These are phyloP conservation scores for Mycena polygramma DNA, from an alignment of 768 basidiomycete genomes.

Conservation along the genomic window DNA sequence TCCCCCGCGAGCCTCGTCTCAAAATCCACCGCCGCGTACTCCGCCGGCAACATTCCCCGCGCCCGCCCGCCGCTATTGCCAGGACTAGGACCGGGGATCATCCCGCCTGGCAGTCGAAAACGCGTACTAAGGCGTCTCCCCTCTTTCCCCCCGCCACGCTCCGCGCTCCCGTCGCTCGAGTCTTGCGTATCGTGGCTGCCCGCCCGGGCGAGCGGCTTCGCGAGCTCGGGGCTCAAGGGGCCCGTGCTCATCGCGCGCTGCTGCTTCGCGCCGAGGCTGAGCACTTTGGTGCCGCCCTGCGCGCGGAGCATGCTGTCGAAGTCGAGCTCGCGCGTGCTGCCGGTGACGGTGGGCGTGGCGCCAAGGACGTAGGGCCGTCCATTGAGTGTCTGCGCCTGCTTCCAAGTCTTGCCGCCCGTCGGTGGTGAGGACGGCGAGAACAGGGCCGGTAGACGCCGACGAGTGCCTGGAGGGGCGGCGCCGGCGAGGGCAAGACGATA, in stretches of 20 bases:
- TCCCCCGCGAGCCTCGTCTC: conserved; percentile 83
- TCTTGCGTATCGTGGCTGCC: conserved; percentile 21
- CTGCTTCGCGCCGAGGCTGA: conserved; percentile 48
- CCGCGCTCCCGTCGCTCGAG: conserved; percentile 8
- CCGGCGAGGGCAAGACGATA: neutral
- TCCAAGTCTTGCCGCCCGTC: conserved; percentile 73
- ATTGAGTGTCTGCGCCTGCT: conserved; percentile 85
- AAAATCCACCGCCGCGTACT: conserved; percentile 87
- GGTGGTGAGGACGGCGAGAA: conserved; percentile 10
- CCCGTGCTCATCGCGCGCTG: neutral
- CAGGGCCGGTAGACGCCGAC: neutral
- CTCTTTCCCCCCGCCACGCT: neutral
- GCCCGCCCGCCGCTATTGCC: conserved; percentile 51
- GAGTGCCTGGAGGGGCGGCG: neutral
- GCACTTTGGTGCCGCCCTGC: conserved; percentile 60
- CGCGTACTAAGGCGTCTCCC: conserved; percentile 43
- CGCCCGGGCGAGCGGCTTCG: conserved; percentile 5
- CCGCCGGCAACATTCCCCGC: conserved; percentile 72
- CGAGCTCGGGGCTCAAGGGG: neutral
- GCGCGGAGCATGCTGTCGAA: conserved; percentile 82
- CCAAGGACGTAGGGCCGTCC: conserved; percentile 81
- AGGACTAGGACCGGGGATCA: conserved; percentile 67
- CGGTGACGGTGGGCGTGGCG: conserved; percentile 61
- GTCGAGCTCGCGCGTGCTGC: conserved; percentile 66
- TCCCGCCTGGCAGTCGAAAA: conserved; percentile 69